Evolutionary conservation across 2,329 filamentous ascomycete species (phyloP).

Genomic region (Aspergillus calidoustus): DNA sequence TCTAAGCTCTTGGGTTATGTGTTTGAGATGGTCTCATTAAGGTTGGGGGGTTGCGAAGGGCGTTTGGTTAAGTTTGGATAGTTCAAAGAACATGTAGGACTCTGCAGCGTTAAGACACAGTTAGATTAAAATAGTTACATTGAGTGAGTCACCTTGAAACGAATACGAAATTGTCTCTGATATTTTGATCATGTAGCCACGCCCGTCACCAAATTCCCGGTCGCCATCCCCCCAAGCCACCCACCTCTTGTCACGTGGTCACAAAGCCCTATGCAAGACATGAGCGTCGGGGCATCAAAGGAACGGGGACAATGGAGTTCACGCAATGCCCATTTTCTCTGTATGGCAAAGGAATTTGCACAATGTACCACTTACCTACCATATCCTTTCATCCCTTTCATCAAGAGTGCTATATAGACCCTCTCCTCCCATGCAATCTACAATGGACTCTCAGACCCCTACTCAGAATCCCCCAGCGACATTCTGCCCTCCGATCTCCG

Average conservation of each 20-base stretch:
- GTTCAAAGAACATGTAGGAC: no score
- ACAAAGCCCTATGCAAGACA: background rate
- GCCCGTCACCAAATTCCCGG: no score
- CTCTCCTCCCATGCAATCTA: background rate
- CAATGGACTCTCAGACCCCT: no score
- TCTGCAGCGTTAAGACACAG: no score
- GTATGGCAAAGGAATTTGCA: background rate
- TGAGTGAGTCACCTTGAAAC: no score
- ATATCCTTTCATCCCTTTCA: background rate
- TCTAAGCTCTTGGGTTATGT: background rate
- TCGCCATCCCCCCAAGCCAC: no score
- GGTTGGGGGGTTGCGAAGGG: no score
- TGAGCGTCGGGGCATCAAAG: background rate
- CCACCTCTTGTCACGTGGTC: background rate
- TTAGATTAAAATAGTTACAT: no score
- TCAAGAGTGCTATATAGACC: background rate
- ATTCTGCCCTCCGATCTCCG: background rate
- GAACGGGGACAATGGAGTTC: background rate
- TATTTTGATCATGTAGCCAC: no score
- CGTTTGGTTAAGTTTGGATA: no score
- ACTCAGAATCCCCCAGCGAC: background rate
- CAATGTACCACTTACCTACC: background rate
- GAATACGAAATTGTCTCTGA: no score
- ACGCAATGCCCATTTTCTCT: background rate
- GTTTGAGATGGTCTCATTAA: no score